Percentiles rank a stretch among this genome's conserved stretches.
Evolutionary conservation across 2,329 filamentous ascomycete genomes (phyloP).

Genomic region (Seiridium unicorne): DNA sequence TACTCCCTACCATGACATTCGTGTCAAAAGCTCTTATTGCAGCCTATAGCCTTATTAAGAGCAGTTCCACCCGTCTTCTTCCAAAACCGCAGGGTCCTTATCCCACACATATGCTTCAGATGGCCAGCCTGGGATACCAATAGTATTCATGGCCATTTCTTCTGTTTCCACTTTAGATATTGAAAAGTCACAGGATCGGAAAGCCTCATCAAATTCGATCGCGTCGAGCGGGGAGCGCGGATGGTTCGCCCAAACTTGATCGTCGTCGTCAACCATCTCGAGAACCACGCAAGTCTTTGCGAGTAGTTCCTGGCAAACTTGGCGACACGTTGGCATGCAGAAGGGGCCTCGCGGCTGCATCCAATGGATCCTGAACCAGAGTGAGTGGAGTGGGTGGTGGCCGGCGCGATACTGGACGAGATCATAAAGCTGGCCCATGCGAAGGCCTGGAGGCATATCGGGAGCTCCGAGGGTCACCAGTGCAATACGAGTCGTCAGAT

Average conservation of each 20-base stretch:
- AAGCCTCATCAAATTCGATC: neutral
- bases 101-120: neutral
- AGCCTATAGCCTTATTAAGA: neutral
- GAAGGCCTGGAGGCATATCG: neutral
- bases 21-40: neutral
- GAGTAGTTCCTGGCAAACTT: neutral
- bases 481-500: neutral
- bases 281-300: neutral
- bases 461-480: neutral
- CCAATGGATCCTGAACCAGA: neutral
- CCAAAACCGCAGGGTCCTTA: neutral
- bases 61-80: neutral
- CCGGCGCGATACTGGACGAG: neutral
- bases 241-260: neutral
- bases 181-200: neutral
- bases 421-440: neutral
- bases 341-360: neutral
- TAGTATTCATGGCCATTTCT: neutral
- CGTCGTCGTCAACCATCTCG: neutral
- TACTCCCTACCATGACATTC: neutral
- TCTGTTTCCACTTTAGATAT: neutral
- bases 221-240: neutral
- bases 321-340: neutral
- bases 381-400: neutral
- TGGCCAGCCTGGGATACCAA: neutral